Conservation (phyloP, 1,139 yeast genomes). For the Tardiomyces depauwii region DNA sequence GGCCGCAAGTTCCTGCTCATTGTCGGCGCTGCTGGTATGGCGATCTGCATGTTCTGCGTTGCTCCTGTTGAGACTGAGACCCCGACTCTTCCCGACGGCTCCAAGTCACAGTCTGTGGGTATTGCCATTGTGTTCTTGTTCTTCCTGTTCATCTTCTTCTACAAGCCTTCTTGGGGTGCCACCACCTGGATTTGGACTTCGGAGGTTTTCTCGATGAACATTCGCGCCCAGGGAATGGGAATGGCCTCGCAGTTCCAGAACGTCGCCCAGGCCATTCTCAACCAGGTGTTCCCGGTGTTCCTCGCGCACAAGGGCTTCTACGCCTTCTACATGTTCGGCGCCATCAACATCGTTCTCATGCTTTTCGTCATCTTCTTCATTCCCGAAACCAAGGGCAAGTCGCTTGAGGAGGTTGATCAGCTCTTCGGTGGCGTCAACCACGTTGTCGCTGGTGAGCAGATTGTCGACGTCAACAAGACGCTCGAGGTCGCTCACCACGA, state of each 20-base stretch:
- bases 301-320: constrained; percentile 61
- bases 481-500: background rate
- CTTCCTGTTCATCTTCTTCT: constrained; percentile 60
- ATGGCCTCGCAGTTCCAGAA: constrained; percentile 77
- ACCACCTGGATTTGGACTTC: constrained; percentile 88
- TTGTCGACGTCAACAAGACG: constrained; percentile 1
- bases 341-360: constrained; percentile 68
- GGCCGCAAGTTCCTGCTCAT: constrained; percentile 68
- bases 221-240: constrained; percentile 80
- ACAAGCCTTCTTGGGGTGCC: constrained; percentile 83
- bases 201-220: constrained; percentile 75
- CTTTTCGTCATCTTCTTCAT: constrained; percentile 31
- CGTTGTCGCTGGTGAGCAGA: constrained; percentile 1
- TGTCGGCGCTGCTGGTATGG: constrained; percentile 67
- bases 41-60: constrained; percentile 52
- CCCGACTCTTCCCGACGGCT: constrained; percentile 4
- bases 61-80: constrained; percentile 58
- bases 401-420: constrained; percentile 39
- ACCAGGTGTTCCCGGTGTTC: constrained; percentile 76
- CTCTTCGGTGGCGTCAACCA: constrained; percentile 4
- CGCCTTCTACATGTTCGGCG: constrained; percentile 85
- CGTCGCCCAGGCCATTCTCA: constrained; percentile 74
- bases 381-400: constrained; percentile 32
- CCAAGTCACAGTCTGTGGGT: constrained; percentile 32
- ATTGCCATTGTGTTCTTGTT: constrained; percentile 26